Percentiles rank a stretch among this genome's conserved stretches.
phyloP scores from a whole-genome alignment of 805 yeast genomes.

The Metschnikowia henanensis region DNA sequence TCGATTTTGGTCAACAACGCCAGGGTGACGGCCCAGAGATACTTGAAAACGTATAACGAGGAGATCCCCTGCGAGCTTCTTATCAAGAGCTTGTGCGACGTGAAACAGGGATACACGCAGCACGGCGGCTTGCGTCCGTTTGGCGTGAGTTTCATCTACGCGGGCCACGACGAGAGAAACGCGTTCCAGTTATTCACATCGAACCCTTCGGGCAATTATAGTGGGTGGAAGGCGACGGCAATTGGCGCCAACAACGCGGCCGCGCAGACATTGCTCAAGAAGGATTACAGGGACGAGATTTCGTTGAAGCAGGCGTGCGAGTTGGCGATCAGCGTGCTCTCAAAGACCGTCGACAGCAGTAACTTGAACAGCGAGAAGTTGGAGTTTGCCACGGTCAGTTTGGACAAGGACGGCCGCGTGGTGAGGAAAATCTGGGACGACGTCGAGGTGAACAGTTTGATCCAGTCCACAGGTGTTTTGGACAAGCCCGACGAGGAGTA shows the following conservation, averaged over 20 bases:
- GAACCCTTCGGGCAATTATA: constrained; percentile 96
- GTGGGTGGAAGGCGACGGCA: constrained; percentile 98
- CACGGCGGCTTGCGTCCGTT: constrained; percentile 98
- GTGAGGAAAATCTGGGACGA: constrained; percentile 79
- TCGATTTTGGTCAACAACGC: constrained; percentile 85
- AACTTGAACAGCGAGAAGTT: constrained; percentile 85
- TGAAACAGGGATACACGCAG: constrained; percentile 97
- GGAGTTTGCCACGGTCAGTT: constrained; percentile 82
- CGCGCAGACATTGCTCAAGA: constrained; percentile 93
- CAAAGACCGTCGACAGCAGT: constrained; percentile 91
- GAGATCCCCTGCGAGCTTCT: constrained; percentile 92
- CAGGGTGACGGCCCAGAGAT: constrained; percentile 80
- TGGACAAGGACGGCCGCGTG: constrained; percentile 48
- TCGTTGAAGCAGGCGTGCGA: constrained; percentile 74
- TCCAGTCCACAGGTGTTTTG: constrained; percentile 71
- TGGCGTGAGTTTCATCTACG: constrained; percentile 95
- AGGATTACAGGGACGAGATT: constrained; percentile 87
- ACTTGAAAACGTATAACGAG: constrained; percentile 84
- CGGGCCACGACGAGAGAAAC: constrained; percentile 89
- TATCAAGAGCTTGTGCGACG: constrained; percentile 86
- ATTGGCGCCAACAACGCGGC: constrained; percentile 97
- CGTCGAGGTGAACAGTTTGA: constrained; percentile 67
- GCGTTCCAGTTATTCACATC: constrained; percentile 93
- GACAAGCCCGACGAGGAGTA: constrained; percentile 31
- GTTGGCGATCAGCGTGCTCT: constrained; percentile 85